Evolutionary conservation across 2,329 filamentous ascomycete genomes (phyloP).

Genomic region (Metarhizium sp.): DNA sequence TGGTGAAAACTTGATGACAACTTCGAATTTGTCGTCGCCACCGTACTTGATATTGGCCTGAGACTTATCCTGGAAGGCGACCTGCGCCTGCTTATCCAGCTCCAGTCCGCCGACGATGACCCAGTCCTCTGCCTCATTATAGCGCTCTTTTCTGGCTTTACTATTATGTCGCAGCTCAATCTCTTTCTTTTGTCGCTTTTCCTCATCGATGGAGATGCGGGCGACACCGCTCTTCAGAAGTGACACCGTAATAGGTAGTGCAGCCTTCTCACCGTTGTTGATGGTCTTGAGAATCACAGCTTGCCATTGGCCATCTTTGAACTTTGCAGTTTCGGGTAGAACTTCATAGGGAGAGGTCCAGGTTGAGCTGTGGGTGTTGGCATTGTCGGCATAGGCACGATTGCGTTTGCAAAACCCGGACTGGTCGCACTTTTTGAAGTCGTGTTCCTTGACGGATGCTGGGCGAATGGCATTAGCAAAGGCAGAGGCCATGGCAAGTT

Average conservation of each 20-base stretch:
- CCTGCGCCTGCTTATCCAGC: slow-evolving; percentile 60
- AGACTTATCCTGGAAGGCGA: slow-evolving; percentile 54
- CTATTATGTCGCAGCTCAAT: slow-evolving; percentile 83
- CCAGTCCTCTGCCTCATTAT: slow-evolving; percentile 85
- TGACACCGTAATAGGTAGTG: slow-evolving; percentile 73
- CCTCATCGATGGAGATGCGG: slow-evolving; percentile 83
- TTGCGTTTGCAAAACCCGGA: slow-evolving; percentile 97
- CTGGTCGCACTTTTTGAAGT: slow-evolving; percentile 94
- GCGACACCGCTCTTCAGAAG: slow-evolving; percentile 87
- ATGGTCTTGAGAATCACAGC: slow-evolving; percentile 77
- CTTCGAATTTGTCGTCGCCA: slow-evolving; percentile 65
- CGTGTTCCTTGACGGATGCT: slow-evolving; percentile 88
- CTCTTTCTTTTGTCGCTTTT: slow-evolving; percentile 78
- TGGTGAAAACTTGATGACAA: slow-evolving; percentile 72
- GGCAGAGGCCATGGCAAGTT: not conserved
- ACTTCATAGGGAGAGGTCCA: slow-evolving; percentile 81
- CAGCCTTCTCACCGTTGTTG: slow-evolving; percentile 55
- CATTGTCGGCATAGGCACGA: slow-evolving; percentile 76
- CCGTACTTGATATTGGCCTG: slow-evolving; percentile 75
- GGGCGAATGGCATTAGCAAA: slow-evolving; percentile 10
- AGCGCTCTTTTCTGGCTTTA: slow-evolving; percentile 78
- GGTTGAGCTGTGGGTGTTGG: slow-evolving; percentile 49
- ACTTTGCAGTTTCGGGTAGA: slow-evolving; percentile 58
- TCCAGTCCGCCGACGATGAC: slow-evolving; percentile 73
- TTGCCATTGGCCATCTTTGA: slow-evolving; percentile 72